Percentiles rank a stretch among this genome's conserved stretches.
Conservation (phyloP, 2,329 filamentous ascomycete species). For the Akanthomyces uredinophilus region DNA sequence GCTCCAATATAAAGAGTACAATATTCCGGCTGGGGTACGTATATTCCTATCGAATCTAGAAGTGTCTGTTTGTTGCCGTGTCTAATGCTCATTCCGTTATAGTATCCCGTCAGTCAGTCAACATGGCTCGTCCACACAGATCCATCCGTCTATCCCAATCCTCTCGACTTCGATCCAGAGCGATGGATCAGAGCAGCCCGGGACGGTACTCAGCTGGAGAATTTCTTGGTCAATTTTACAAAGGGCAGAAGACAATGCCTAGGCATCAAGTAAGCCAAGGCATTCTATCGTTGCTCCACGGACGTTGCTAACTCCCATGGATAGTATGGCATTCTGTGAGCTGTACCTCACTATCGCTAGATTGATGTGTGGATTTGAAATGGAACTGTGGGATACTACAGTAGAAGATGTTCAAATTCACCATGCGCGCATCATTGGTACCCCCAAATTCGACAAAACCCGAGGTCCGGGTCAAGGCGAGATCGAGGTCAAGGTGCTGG, state of each 20-base stretch:
- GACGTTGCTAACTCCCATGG: no score
- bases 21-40: no score
- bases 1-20: no score
- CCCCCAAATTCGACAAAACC: not conserved
- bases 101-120: not conserved
- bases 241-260: not conserved
- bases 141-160: not conserved
- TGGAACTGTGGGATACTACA: conserved; percentile 19
- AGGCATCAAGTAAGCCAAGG: not conserved
- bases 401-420: not conserved
- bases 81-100: no score
- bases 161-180: not conserved
- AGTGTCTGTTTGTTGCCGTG: no score
- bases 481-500: conserved; percentile 16
- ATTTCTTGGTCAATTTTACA: not conserved
- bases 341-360: conserved; percentile 18
- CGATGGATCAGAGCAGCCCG: not conserved
- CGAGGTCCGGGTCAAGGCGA: not conserved
- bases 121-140: not conserved
- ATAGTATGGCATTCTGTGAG: conserved; percentile 17
- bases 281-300: not conserved
- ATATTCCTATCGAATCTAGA: no score
- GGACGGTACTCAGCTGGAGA: not conserved
- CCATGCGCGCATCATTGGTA: not conserved
- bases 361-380: conserved; percentile 18